Conservation (phyloP, 257 asterid genomes). For the Solanum ossicruentum region DNA sequence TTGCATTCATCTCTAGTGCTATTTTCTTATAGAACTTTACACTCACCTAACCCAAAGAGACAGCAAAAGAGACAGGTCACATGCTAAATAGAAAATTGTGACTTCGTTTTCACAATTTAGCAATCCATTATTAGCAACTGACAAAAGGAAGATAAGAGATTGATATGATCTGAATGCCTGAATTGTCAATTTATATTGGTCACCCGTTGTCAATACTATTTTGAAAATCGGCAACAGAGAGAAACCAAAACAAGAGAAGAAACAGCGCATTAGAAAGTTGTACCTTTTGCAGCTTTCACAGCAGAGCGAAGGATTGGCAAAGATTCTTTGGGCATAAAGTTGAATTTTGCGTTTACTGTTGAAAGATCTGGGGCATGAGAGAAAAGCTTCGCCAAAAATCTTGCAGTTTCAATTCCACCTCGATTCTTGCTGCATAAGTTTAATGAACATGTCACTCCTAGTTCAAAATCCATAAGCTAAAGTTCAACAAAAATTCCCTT, state of each 20-base stretch:
- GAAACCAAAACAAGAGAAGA: not conserved
- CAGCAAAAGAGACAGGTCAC: not conserved
- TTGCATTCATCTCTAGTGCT: not conserved
- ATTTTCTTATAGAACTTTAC: not conserved
- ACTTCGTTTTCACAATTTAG: not conserved
- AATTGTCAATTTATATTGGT: not conserved
- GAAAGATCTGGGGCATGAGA: constrained; percentile 31
- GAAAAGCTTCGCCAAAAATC: constrained; percentile 50
- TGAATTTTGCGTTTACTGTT: constrained; percentile 57
- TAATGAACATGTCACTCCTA: constrained; percentile 1
- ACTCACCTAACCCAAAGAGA: not conserved
- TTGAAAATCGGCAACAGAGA: not conserved
- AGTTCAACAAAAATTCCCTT: not conserved
- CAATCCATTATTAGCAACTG: not conserved
- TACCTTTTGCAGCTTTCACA: constrained; percentile 58
- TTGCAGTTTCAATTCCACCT: constrained; percentile 77
- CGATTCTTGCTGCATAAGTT: constrained; percentile 52
- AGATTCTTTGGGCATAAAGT: constrained; percentile 65
- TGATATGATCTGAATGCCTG: not conserved
- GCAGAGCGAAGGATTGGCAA: constrained; percentile 37
- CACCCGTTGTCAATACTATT: not conserved
- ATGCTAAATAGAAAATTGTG: not conserved
- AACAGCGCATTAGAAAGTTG: not conserved
- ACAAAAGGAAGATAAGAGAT: not conserved
- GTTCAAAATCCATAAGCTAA: not conserved